phyloP scores from a whole-genome alignment of 352 stramenopile species.

The Phytopythium cucurbitacearum region DNA sequence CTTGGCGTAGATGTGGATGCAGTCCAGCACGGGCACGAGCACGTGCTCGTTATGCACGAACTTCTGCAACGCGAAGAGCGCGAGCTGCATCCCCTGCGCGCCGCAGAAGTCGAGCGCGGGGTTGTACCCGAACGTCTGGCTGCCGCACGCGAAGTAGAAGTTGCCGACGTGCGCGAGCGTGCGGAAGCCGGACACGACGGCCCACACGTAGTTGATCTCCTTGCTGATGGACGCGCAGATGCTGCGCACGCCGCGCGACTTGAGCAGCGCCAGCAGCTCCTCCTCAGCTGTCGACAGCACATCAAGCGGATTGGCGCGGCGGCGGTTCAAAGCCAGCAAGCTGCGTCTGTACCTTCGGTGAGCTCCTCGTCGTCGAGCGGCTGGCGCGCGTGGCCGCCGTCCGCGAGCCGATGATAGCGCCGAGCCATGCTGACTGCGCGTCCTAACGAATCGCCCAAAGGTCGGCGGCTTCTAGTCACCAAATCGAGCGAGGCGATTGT shows the following conservation, averaged over 20 bases:
- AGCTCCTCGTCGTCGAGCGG: conserved; percentile 13
- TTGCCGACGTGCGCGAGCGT: conserved; percentile 61
- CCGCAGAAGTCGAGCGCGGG: conserved; percentile 62
- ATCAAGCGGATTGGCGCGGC: background rate
- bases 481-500: background rate
- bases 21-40: conserved; percentile 61
- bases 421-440: conserved; percentile 13
- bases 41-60: conserved; percentile 71
- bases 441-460: conserved; percentile 4
- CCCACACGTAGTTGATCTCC: conserved; percentile 80
- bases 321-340: background rate
- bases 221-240: conserved; percentile 67
- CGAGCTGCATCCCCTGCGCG: conserved; percentile 59
- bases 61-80: conserved; percentile 62
- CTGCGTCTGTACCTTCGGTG: conserved; percentile 23
- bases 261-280: conserved; percentile 59
- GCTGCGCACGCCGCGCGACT: conserved; percentile 50
- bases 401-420: conserved; percentile 25
- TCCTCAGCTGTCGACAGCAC: conserved; percentile 38
- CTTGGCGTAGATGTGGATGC: conserved; percentile 66
- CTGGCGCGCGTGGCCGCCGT: conserved; percentile 6
- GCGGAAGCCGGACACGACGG: conserved; percentile 61
- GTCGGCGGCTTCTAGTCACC: conserved; percentile 5
- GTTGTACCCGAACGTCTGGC: conserved; percentile 63
- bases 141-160: conserved; percentile 76